phyloP scores from a whole-genome alignment of 2,329 filamentous ascomycete genomes.

The Colletotrichum chrysophilum region DNA sequence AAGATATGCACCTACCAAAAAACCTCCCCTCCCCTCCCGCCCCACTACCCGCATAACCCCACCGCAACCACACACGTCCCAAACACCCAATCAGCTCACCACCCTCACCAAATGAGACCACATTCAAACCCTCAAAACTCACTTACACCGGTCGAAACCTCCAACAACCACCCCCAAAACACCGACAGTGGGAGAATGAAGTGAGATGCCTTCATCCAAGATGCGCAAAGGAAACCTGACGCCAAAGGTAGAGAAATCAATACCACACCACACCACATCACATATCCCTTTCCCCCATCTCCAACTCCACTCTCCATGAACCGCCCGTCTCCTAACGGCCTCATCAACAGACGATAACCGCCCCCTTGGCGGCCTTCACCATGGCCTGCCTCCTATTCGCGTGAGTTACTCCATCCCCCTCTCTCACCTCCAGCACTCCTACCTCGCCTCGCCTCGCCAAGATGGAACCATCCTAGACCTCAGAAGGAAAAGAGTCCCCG shows the following conservation, averaged over 20 bases:
- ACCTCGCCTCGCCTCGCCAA: not conserved
- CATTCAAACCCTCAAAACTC: not conserved
- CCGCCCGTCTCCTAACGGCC: not conserved
- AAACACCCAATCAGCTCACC: slow-evolving; percentile 12
- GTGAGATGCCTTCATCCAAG: not conserved
- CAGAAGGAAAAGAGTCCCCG: not conserved
- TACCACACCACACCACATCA: not conserved
- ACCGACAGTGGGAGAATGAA: not conserved
- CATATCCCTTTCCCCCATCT: not conserved
- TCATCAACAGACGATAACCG: slow-evolving; percentile 46
- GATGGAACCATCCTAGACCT: not conserved
- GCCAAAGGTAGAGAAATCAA: slow-evolving; percentile 9
- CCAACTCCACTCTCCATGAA: not conserved
- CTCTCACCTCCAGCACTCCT: not conserved
- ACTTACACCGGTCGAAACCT: not conserved
- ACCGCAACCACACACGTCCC: not conserved
- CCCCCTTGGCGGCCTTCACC: slow-evolving; percentile 57
- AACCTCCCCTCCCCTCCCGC: not conserved
- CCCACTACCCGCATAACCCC: not conserved
- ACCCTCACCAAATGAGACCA: not conserved
- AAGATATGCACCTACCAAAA: not conserved
- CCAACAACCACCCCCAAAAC: not conserved
- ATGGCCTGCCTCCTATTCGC: slow-evolving; percentile 59
- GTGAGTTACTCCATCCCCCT: slow-evolving; percentile 28
- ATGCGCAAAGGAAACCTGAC: slow-evolving; percentile 23